Evolutionary conservation across 1,284 basidiomycete species (phyloP), one percentile per base, ranked within the genome.

Genomic region (Pseudozyma thailandica): DNA sequence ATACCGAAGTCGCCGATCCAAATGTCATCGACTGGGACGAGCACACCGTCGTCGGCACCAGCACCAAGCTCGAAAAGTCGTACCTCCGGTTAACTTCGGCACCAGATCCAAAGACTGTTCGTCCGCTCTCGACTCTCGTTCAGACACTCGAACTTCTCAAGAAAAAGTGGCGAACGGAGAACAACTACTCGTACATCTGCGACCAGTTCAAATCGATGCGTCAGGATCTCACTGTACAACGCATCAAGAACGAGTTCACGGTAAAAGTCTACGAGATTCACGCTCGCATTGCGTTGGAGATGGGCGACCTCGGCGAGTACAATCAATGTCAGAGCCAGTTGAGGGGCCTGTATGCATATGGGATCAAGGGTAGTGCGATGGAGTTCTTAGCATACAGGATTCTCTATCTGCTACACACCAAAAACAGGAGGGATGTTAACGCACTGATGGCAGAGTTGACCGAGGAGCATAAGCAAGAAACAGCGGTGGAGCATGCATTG

Each of bases 361-460:
- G 93, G 44, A 89, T 99, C 56, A 88, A 89, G 53, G 96, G 95
- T 43, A 91, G 92, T 81, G 89, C 90, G 12, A 90, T 94, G 82
- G 96, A 99, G 85, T 99, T 98, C 82, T 89, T 95, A 25, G 95
- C 94, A 57, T 99, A 99, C 84, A 91, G 93, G 47, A 97, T 99
- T 82, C 88, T 99, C 59, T 94, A 98, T 88, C 87, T 98, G 16
- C 84, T 97, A 28, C 94, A 98, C 81, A 94, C 94, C 45, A 90
- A 91, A 74, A 98, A 98, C 84, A 89, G 90, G 83, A 91, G 92
- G 83, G 96, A 98, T 85, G 88, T 97, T 83, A 97, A 96, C 86
- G 86, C 94, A 74, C 90, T 92, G 81, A 90, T 98, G 89, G 91
- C 93, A 87, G 92, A 94, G 85, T 90, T 99, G 87, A 94, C 93